phyloP scores from a whole-genome alignment of 805 yeast genomes.

The Saturnispora serradocipensis region DNA sequence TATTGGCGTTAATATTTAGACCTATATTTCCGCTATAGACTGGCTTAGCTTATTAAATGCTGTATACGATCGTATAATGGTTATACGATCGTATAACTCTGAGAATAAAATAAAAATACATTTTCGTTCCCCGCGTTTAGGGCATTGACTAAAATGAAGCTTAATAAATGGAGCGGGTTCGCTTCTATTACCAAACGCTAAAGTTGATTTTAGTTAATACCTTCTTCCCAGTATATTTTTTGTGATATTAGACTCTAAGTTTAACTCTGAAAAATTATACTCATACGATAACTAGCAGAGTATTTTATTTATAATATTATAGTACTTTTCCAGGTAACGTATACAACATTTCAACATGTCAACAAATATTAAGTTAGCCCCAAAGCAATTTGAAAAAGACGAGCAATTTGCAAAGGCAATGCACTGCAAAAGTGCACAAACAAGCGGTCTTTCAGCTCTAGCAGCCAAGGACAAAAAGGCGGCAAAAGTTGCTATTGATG shows the following conservation, averaged over 20 bases:
- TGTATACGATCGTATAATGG: too few species aligned
- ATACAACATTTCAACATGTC: conserved; percentile 11
- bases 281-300: too few species aligned
- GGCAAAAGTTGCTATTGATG: conserved; percentile 73
- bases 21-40: too few species aligned
- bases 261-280: not conserved
- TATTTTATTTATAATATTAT: not conserved
- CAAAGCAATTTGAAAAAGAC: conserved; percentile 51
- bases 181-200: not conserved
- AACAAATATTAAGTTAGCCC: conserved; percentile 31
- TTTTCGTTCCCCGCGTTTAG: conserved; percentile 3
- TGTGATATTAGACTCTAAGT: not conserved
- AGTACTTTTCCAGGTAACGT: not conserved
- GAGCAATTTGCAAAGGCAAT: conserved; percentile 71
- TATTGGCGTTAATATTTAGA: too few species aligned
- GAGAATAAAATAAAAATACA: not conserved
- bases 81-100: not conserved
- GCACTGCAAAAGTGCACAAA: conserved; percentile 68
- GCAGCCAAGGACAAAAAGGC: conserved; percentile 70
- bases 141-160: not conserved
- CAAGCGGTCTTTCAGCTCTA: conserved; percentile 69
- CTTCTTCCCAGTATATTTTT: too few species aligned
- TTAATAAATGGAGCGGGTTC: not conserved
- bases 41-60: too few species aligned
- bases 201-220: not conserved